These are phyloP conservation scores for Skeletonema grethae DNA, from an alignment of 108 stramenopile genomes.

Conservation along the genomic window DNA sequence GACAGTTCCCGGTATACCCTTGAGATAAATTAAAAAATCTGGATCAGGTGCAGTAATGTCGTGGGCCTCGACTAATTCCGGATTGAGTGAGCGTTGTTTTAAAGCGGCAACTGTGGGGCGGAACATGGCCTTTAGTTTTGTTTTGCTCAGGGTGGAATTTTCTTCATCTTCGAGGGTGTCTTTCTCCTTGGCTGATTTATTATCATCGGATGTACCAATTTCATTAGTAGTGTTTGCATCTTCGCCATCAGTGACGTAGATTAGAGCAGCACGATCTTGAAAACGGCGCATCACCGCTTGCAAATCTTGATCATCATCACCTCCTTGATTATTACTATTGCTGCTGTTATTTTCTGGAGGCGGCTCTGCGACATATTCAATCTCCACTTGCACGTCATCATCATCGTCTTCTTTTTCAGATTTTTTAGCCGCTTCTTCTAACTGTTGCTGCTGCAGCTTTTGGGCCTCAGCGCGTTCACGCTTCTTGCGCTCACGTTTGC, in stretches of 20 bases:
- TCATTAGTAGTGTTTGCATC: background rate
- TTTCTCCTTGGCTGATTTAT: background rate
- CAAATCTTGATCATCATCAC: conserved; percentile 39
- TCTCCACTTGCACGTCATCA: conserved; percentile 48
- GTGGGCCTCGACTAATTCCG: conserved; percentile 97
- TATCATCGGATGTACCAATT: conserved; percentile 5
- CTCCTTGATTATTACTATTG: conserved; percentile 7
- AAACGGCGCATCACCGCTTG: conserved; percentile 60
- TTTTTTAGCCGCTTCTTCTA: conserved; percentile 9
- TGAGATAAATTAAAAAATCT: conserved; percentile 89
- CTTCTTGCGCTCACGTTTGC: conserved; percentile 90
- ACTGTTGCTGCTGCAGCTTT: conserved; percentile 27
- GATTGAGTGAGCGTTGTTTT: conserved; percentile 85
- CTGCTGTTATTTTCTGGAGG: conserved; percentile 15
- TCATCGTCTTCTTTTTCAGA: background rate
- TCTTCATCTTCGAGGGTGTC: conserved; percentile 41
- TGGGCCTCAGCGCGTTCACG: conserved; percentile 40
- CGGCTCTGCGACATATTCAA: conserved; percentile 82
- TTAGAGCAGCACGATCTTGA: conserved; percentile 60
- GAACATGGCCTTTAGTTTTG: conserved; percentile 83
- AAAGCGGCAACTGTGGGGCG: conserved; percentile 95
- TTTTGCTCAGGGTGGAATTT: conserved; percentile 64
- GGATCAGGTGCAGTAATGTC: conserved; percentile 96
- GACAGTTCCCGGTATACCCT: conserved; percentile 88
- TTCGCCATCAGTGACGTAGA: conserved; percentile 57